Percentiles rank a stretch among this genome's conserved stretches.
These are phyloP conservation scores for Penicillium sp. DNA, from an alignment of 2,329 filamentous ascomycete species.

Conservation along the genomic window DNA sequence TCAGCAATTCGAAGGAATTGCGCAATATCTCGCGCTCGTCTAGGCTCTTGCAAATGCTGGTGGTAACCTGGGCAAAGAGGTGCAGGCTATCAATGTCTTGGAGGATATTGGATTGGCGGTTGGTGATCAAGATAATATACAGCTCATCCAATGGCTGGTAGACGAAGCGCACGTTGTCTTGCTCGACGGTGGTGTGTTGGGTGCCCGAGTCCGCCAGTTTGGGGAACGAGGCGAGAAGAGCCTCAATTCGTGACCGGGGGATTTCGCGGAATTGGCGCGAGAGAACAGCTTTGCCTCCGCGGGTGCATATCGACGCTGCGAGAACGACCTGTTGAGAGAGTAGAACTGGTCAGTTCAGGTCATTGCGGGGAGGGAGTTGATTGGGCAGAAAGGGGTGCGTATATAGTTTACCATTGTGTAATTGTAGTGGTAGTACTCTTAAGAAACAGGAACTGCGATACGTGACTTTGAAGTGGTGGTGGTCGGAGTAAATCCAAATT, in stretches of 20 bases:
- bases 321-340: constrained; percentile 75
- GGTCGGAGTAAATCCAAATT: not conserved
- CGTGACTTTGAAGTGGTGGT: not conserved
- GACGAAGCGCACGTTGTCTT: constrained; percentile 99
- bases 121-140: constrained; percentile 99
- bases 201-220: constrained; percentile 95
- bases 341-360: not conserved
- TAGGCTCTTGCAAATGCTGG: constrained; percentile 90
- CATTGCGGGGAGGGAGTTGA: not conserved
- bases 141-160: constrained; percentile 99
- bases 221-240: constrained; percentile 91
- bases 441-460: not conserved
- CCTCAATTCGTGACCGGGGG: constrained; percentile 94
- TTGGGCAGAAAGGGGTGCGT: not conserved
- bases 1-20: constrained; percentile 94
- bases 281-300: constrained; percentile 96
- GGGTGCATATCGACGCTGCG: constrained; percentile 97
- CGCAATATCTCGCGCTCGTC: constrained; percentile 94
- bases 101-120: constrained; percentile 97
- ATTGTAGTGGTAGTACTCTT: not conserved
- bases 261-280: constrained; percentile 98
- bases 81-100: constrained; percentile 99
- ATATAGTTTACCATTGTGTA: constrained; percentile 29
- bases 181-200: constrained; percentile 97
- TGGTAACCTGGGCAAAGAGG: constrained; percentile 95